phyloP scores from a whole-genome alignment of 202 grass and related monocot genomes.

The Eragrostis tef region DNA sequence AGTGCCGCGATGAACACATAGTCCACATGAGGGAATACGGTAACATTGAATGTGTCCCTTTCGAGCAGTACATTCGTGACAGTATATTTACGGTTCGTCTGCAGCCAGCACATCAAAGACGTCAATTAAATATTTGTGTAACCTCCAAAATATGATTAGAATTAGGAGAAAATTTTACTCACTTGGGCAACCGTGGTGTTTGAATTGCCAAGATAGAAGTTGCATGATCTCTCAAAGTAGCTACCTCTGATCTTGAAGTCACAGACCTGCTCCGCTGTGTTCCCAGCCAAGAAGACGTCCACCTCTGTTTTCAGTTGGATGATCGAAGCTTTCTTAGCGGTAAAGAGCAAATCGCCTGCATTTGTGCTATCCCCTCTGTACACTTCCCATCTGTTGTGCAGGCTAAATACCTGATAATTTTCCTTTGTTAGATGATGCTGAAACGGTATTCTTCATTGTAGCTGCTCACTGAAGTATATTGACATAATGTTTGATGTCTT shows the following conservation, averaged over 20 bases:
- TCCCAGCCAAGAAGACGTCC: conserved; percentile 48
- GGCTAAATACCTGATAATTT: conserved; percentile 15
- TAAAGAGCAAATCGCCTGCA: conserved; percentile 39
- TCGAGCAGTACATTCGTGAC: conserved; percentile 33
- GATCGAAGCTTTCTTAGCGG: conserved; percentile 29
- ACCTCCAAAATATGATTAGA: neutral
- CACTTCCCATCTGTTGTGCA: conserved; percentile 43
- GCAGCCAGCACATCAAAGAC: neutral
- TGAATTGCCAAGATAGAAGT: conserved; percentile 48
- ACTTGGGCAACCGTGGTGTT: conserved; percentile 52
- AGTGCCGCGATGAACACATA: conserved; percentile 47
- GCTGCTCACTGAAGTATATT: neutral
- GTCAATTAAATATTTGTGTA: neutral
- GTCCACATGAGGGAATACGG: conserved; percentile 46
- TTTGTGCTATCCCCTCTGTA: conserved; percentile 54
- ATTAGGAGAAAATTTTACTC: neutral
- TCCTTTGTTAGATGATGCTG: neutral
- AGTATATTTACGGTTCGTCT: conserved; percentile 46
- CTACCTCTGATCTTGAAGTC: conserved; percentile 59
- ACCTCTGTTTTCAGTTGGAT: conserved; percentile 40
- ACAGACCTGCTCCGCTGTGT: conserved; percentile 21
- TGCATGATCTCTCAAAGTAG: conserved; percentile 21
- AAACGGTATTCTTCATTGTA: neutral
- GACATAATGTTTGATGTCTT: neutral
- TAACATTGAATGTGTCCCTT: conserved; percentile 37